Percentiles rank a stretch among this genome's conserved stretches.
phyloP scores from a whole-genome alignment of 805 yeast species.

The Clavispora fructus region DNA sequence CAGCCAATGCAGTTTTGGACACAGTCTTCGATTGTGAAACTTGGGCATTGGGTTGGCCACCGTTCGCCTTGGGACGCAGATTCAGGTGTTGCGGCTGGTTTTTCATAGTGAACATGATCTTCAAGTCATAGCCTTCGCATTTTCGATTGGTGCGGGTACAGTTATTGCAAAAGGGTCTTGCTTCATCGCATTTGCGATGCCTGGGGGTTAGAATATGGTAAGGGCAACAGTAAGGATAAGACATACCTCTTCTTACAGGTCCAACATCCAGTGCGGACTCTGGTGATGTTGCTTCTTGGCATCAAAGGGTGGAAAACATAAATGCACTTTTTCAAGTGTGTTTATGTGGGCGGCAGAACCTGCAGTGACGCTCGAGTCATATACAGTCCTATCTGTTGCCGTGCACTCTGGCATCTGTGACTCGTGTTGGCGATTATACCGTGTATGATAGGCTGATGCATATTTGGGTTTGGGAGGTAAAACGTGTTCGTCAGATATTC shows the following conservation, averaged over 20 bases:
- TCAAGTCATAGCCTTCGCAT: conserved; percentile 49
- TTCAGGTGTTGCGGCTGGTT: neutral
- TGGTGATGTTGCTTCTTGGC: neutral
- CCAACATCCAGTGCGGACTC: conserved; percentile 57
- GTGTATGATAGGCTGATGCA: too few relatives aligned
- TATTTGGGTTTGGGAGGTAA: too few relatives aligned
- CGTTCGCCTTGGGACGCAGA: neutral
- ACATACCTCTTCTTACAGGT: conserved; percentile 48
- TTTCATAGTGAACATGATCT: conserved; percentile 38
- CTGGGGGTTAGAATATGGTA: conserved; percentile 20
- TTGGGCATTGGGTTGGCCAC: neutral
- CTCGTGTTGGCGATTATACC: too few relatives aligned
- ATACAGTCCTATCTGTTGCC: too few relatives aligned
- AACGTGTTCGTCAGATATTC: too few relatives aligned
- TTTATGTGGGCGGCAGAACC: neutral
- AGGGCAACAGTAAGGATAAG: neutral
- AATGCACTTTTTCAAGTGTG: neutral
- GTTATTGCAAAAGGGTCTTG: conserved; percentile 46
- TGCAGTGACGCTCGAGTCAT: neutral
- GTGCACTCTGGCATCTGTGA: too few relatives aligned
- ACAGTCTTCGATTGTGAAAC: neutral
- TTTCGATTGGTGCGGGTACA: conserved; percentile 38
- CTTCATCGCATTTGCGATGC: conserved; percentile 54
- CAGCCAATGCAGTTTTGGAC: neutral
- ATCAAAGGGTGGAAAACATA: neutral